Evolutionary conservation across 345 rosid genomes (phyloP), one percentile per base, ranked within the genome.

Genomic region (Linum lewisii): DNA sequence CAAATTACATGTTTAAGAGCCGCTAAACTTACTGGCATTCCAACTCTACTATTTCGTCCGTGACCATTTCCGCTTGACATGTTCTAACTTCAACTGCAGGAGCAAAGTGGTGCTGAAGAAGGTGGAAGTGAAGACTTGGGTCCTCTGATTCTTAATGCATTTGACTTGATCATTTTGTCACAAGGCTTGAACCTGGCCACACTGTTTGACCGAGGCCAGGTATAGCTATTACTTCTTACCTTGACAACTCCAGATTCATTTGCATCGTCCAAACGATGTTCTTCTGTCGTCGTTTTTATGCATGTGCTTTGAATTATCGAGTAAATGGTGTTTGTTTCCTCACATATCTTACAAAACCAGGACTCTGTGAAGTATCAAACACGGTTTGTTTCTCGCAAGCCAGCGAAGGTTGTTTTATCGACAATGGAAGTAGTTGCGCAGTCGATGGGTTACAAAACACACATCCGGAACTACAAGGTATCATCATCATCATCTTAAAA

Each of bases 371-470:
- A 78, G 72, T 69, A 84, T 76, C 89, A 88, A 70, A 92, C 95
- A 52, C 79, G 95, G 57, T 92, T 92, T 73, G 76, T 92, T 58
- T 81, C 97, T 18, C 86, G 76, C 65, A 88, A 74, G 79, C 97
- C 99, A 54, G 90, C 93, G 70, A 85, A 71, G 53, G 95, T 92
- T 65, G 85, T 82, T 54, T 82, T 92, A 38, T 88, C 94, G 58
- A 92, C 86, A 73, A 86, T 92, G 97, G 99, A 92, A 83, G 97
- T 92, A 47, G 95, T 92, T 64, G 87, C 97, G 6, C 99, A 92
- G 62, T 92, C 99, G 61, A 88, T 92, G 99, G 97, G 99, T 8
- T 92, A 78, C 63, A 88, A 92, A 77, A 92, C 99, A 0, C 99
- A 92, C 56, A 92, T 92, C 63, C 95, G 97, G 25, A 92, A 92